These are phyloP conservation scores for Penicillium coffeae DNA, from an alignment of 495 filamentous ascomycete genomes.

Conservation along the genomic window DNA sequence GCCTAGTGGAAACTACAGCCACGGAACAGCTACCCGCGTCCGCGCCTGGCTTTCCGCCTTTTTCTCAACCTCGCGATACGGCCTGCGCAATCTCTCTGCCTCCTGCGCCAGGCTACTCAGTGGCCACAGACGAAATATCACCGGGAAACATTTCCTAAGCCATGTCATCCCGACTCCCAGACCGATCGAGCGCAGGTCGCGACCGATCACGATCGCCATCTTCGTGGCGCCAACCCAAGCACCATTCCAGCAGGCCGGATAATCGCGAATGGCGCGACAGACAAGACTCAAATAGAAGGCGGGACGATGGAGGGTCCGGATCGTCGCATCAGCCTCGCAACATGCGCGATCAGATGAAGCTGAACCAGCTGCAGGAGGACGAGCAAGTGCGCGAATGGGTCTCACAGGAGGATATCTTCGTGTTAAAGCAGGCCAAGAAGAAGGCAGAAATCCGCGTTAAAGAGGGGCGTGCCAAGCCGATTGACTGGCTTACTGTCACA, in stretches of 20 bases:
- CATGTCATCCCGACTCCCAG: conserved; percentile 35
- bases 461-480: conserved; percentile 84
- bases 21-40: background rate
- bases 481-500: conserved; percentile 93
- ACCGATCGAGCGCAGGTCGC: conserved; percentile 31
- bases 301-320: conserved; percentile 20
- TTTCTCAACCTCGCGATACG: background rate
- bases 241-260: conserved; percentile 34
- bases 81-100: background rate
- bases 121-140: background rate
- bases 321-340: conserved; percentile 28
- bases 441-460: conserved; percentile 97
- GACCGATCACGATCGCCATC: conserved; percentile 43
- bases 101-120: background rate
- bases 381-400: conserved; percentile 82
- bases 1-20: background rate
- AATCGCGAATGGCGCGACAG: conserved; percentile 28
- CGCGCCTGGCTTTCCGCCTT: background rate
- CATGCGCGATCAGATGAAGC: conserved; percentile 49
- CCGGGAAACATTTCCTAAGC: background rate
- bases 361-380: conserved; percentile 64
- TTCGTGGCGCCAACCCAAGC: conserved; percentile 39
- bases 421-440: conserved; percentile 95
- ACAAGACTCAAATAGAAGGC: conserved; percentile 17
- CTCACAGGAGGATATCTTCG: conserved; percentile 91